Percentiles rank a stretch among this genome's conserved stretches.
These are phyloP conservation scores for Cladosporium austrohemisphaericum DNA, from an alignment of 2,329 filamentous ascomycete species.

Conservation along the genomic window DNA sequence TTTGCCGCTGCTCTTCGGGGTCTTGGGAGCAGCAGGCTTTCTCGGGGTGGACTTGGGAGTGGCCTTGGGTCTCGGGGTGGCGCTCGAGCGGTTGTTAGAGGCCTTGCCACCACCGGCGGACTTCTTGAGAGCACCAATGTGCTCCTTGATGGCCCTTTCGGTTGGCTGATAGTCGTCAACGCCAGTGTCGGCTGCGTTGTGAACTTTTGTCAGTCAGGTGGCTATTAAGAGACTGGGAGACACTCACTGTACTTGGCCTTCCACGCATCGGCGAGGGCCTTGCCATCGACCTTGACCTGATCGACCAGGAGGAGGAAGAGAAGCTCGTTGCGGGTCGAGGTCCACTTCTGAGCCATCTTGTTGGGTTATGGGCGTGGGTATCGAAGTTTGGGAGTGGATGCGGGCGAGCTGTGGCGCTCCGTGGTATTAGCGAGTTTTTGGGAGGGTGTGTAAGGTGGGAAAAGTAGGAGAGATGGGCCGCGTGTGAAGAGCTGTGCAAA, in stretches of 20 bases:
- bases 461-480: not conserved
- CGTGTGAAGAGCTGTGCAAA: too few species aligned
- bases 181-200: not conserved
- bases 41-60: slow-evolving; percentile 13
- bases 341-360: slow-evolving; percentile 26
- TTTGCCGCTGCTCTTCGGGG: slow-evolving; percentile 16
- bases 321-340: slow-evolving; percentile 22
- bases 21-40: slow-evolving; percentile 3
- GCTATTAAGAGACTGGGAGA: too few species aligned
- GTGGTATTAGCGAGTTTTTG: too few species aligned
- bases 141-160: slow-evolving; percentile 23
- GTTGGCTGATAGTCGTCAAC: not conserved
- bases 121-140: slow-evolving; percentile 21
- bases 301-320: slow-evolving; percentile 25
- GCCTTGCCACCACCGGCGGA: not conserved
- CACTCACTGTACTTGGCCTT: slow-evolving; percentile 18
- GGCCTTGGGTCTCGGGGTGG: slow-evolving; percentile 4
- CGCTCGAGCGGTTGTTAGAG: not conserved
- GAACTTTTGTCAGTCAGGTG: not conserved
- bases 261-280: slow-evolving; percentile 17
- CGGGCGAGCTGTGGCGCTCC: not conserved
- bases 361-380: not conserved
- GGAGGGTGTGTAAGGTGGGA: not conserved
- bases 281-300: slow-evolving; percentile 18
- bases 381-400: not conserved